These are phyloP conservation scores for Oryza nivara DNA, from an alignment of 176 grass and related monocot genomes.

Conservation along the genomic window DNA sequence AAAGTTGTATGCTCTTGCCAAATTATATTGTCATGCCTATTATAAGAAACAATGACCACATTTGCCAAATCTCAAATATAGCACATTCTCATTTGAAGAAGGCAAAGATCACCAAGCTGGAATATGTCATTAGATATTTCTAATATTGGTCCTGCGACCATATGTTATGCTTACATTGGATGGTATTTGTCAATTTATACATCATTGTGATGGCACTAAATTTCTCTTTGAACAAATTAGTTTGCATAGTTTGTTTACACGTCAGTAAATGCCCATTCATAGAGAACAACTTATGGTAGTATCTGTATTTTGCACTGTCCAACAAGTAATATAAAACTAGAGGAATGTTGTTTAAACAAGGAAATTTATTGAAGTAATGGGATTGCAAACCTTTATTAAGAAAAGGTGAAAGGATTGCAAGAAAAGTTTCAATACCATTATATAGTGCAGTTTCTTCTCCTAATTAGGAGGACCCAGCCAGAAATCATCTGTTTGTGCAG, in stretches of 20 bases:
- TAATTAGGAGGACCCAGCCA: background rate
- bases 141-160: background rate
- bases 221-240: constrained; percentile 2
- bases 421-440: constrained; percentile 10
- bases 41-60: background rate
- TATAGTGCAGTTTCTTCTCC: background rate
- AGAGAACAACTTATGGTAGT: background rate
- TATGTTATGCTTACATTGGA: background rate
- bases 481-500: background rate
- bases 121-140: background rate
- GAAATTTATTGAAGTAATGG: background rate
- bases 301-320: background rate
- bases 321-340: background rate
- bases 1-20: background rate
- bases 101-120: background rate
- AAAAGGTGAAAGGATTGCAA: background rate
- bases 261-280: background rate
- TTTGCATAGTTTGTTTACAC: background rate
- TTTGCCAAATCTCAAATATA: background rate
- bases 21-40: background rate
- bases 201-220: no score
- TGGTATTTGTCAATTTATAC: no score
- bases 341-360: background rate
- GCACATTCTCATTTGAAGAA: background rate
- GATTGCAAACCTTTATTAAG: background rate